Evolutionary conservation across 805 yeast genomes (phyloP), one percentile per base, ranked within the genome.

Genomic region (Teunomyces cretensis): DNA sequence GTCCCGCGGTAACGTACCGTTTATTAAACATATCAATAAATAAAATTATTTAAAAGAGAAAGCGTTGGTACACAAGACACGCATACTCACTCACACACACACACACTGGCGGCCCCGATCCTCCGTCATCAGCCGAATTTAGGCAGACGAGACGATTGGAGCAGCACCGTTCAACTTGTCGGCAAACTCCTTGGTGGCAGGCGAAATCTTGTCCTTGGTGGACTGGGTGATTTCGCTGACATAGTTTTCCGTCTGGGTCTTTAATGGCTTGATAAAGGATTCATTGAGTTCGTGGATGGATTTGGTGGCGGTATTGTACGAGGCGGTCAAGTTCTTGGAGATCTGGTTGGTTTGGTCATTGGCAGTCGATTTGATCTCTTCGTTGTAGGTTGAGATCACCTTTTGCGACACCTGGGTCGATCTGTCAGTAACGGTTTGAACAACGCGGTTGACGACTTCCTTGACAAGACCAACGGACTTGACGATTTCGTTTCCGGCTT

Each of bases 251-350:
- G 76, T 69, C 52, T 68, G 68, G 37, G 58, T 53, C 52, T 64
- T 65, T 53, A 70, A 62, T 26, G 76, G 76, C 51, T 64, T 65
- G 41, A 72, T 58, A 56, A 61, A 69, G 35, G 61, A 64, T 30
- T 63, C 56, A 51, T 69, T 67, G 45, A 71, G 60, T 46, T 53
- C 55, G 50, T 58, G 61, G 45, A 67, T 53, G 43, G 67, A 60
- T 27, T 61, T 56, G 13, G 61, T 54, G 11, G 68, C 69, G 33
- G 73, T 66, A 50, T 59, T 65, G 49, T 61, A 60, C 3, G 69
- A 56, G 14, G 73, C 74, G 36, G 62, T 48, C 37, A 66, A 62
- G 38, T 63, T 65, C 57, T 67, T 66, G 45, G 57, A 54, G 46
- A 64, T 55, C 46, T 60, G 55, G 55, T 60, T 58, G 39, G 50